Conservation (phyloP, 2,329 filamentous ascomycete species). For the Paraphoma chrysanthemicola region DNA sequence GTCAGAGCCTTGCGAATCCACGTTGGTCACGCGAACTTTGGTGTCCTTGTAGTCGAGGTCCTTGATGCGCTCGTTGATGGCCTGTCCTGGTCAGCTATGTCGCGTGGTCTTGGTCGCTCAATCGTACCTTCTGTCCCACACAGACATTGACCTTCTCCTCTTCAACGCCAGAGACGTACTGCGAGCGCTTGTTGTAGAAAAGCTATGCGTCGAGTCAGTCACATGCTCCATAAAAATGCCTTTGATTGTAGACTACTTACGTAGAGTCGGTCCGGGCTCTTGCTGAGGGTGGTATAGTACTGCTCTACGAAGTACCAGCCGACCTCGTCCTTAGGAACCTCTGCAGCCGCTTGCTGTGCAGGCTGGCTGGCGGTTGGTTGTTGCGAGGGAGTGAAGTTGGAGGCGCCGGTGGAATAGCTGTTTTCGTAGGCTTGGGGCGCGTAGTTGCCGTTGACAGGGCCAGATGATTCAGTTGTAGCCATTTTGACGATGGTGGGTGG, state of each 20-base stretch:
- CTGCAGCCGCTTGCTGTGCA: slow-evolving; percentile 38
- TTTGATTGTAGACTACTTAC: slow-evolving; percentile 42
- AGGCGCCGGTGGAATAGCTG: slow-evolving; percentile 41
- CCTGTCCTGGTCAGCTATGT: slow-evolving; percentile 56
- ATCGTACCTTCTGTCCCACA: slow-evolving; percentile 82
- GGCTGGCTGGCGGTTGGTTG: slow-evolving; percentile 34
- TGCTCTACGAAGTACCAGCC: slow-evolving; percentile 99
- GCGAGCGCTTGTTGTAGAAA: slow-evolving; percentile 95
- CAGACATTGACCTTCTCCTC: slow-evolving; percentile 87
- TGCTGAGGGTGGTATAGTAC: slow-evolving; percentile 98
- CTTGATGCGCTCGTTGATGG: slow-evolving; percentile 94
- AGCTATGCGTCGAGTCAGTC: slow-evolving; percentile 58
- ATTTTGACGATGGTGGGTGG: slow-evolving; percentile 31
- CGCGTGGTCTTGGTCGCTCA: not conserved
- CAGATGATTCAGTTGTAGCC: slow-evolving; percentile 43
- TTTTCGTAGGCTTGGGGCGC: slow-evolving; percentile 52
- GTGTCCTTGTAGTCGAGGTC: slow-evolving; percentile 93
- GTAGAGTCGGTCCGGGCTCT: slow-evolving; percentile 90
- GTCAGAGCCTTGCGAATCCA: slow-evolving; percentile 92
- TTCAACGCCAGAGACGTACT: slow-evolving; percentile 91
- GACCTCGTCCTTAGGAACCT: slow-evolving; percentile 85
- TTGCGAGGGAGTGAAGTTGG: slow-evolving; percentile 37
- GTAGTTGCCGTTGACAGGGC: slow-evolving; percentile 58
- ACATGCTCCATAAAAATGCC: not conserved
- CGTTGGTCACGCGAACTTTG: slow-evolving; percentile 98